These are phyloP conservation scores for Hevea brasiliensis DNA, from an alignment of 345 rosid genomes.

Conservation along the genomic window DNA sequence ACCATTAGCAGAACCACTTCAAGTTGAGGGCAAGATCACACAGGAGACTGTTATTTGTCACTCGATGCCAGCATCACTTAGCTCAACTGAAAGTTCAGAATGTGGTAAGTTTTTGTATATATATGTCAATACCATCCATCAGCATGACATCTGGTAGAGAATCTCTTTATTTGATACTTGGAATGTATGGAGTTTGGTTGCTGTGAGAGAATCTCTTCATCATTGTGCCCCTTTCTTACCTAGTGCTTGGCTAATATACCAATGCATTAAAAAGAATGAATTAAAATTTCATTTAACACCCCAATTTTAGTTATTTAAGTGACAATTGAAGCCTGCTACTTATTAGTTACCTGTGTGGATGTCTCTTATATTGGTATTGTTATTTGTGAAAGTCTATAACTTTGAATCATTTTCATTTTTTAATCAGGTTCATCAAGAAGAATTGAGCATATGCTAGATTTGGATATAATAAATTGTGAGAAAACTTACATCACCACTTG, in stretches of 20 bases:
- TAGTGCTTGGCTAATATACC: no score
- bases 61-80: slow-evolving; percentile 79
- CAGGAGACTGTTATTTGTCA: slow-evolving; percentile 83
- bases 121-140: neutral
- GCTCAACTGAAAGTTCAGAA: slow-evolving; percentile 84
- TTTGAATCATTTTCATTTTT: slow-evolving; percentile 11
- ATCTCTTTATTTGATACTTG: neutral
- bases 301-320: neutral
- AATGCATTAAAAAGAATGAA: neutral
- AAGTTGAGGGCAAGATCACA: slow-evolving; percentile 53
- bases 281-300: neutral
- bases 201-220: neutral
- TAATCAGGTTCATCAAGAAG: slow-evolving; percentile 75
- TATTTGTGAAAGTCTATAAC: neutral
- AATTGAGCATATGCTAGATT: slow-evolving; percentile 57
- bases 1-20: slow-evolving; percentile 42
- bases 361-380: neutral
- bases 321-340: neutral
- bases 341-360: neutral
- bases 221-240: neutral
- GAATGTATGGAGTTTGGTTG: neutral
- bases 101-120: slow-evolving; percentile 47
- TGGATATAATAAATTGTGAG: slow-evolving; percentile 56
- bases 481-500: slow-evolving; percentile 39
- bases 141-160: no score